A percentile compares a stretch with the other conserved stretches of the same genome.
phyloP scores from a whole-genome alignment of 1,139 yeast species.

The Debaryomyces psychrophilus region DNA sequence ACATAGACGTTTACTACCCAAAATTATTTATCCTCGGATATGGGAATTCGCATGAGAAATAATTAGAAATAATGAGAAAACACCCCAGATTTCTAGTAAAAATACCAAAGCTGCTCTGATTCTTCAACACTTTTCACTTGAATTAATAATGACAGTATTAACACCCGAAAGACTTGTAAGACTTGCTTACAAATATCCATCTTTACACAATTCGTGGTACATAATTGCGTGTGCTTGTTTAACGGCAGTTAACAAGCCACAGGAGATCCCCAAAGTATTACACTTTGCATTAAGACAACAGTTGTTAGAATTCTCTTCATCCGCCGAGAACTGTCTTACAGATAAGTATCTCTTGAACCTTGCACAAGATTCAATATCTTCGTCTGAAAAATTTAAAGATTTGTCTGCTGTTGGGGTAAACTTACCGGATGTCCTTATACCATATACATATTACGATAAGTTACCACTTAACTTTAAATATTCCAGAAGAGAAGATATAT shows the following conservation, averaged over 20 bases:
- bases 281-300: conserved; percentile 70
- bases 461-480: conserved; percentile 45
- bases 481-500: conserved; percentile 36
- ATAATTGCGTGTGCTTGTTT: conserved; percentile 77
- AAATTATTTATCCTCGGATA: conserved; percentile 10
- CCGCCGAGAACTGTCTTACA: conserved; percentile 30
- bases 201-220: conserved; percentile 63
- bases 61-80: background rate
- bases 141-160: conserved; percentile 27
- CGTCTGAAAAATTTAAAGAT: conserved; percentile 43
- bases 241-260: conserved; percentile 79
- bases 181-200: conserved; percentile 56
- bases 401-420: conserved; percentile 47
- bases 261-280: conserved; percentile 74
- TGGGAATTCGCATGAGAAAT: background rate
- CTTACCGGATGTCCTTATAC: conserved; percentile 48
- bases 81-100: conserved; percentile 1
- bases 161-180: conserved; percentile 66
- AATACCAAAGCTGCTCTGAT: background rate
- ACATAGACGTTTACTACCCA: background rate
- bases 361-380: conserved; percentile 46
- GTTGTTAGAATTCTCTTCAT: conserved; percentile 33
- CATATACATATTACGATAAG: conserved; percentile 42
- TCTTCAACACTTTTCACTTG: background rate
- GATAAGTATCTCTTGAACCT: conserved; percentile 33